Evolutionary conservation across 768 basidiomycete species (phyloP), one percentile per base, ranked within the genome.

Genomic region (Gloeostereum incarnatum): DNA sequence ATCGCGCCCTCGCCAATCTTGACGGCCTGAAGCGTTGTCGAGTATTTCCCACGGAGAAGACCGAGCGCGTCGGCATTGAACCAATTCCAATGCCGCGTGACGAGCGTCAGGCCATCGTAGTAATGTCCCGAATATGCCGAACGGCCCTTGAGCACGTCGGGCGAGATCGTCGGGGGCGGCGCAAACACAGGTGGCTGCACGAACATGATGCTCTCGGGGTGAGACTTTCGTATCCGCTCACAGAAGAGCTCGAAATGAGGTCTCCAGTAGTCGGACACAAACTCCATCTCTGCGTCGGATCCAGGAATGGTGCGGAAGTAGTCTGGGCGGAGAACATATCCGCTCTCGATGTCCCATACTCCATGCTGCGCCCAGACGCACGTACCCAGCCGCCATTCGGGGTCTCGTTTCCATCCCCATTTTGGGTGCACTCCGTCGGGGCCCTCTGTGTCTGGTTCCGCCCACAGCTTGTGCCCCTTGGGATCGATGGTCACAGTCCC

Each of bases 31-130:
- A 88, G 45, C 1, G 75, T 66, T 36, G 66, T 70, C 8, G 66
- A 64, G 52, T 94, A 84, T 49, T 84, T 84, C 6, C 90, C 88
- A 14, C 94, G 66, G 23, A 99, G 58, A n/a, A 98, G 54, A 1
- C 94, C 96, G 0, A 99, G 62, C 1, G 93, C 91, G 58, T 98
- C 92, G 2, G 90, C 91, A 49, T 97, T 97, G 70, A 90, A 85
- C 80, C 82, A 82, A 53, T 91, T 83, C 89, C 87, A 92, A 50
- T 92, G 88, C 24, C 88, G 70, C 23, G 87, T 86, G n/a, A 98
- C 66, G 29, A 98, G 73, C 0, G 94, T 98, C 27, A 97, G 63
- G 1, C 93, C 93, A 49, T 98, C 93, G 51, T 97, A 98, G 56
- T 91, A 98, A 56, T 98, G 94, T 0, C 80, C 69, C 3, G 84